Base-by-base conservation (phyloP, 225 moss, liverwort and hornwort species). In the Polytrichum commune region DNA sequence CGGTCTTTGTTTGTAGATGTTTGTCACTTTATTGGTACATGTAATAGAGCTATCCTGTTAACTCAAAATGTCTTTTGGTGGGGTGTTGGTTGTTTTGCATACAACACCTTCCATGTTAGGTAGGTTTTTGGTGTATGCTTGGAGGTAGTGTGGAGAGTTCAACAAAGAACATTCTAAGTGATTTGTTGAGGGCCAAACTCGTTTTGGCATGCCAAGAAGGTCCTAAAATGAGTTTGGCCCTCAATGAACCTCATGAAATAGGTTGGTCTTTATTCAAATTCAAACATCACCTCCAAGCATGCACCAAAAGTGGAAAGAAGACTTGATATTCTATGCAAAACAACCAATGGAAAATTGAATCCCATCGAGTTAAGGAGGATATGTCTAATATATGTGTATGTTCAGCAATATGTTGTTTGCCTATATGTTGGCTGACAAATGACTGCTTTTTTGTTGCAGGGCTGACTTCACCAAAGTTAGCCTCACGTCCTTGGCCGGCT, bases 401-500 rank as follows among this genome's bases (percentile, higher is more conserved):
- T 3, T n/a, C 5, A n/a, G 29, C 5, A 9, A 8, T 60, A 6
- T 27, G 18, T 24, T 8, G 19, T 62, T 35, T 29, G 7, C 20
- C 25, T 23, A 19, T 8, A 10, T 8, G 29, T 22, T 30, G 28
- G 5, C 35, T 68, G 19, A 6, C 55, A 25, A 54, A 26, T 3
- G 20, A 7, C 5, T 22, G 18, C 56, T 32, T 64, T 4, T 68
- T 69, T 72, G 26, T 62, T 69, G 75, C 88, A 91, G 91, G 65
- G 91, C 91, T 65, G 81, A 75, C 25, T 91, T 82, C 77, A 74
- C 76, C 0, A 91, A 84, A 66, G 29, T 80, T 8, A 75, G 78
- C 33, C 70, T 74, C n/a, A 58, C 80, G 69, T 23, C 69, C 68
- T 62, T 76, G 8, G 53, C 72, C 22, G 82, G 80, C 57, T 62